Evolutionary conservation across 306 rosid species (phyloP), one percentile per base, ranked within the genome.

Genomic region (Rubus idaeus): DNA sequence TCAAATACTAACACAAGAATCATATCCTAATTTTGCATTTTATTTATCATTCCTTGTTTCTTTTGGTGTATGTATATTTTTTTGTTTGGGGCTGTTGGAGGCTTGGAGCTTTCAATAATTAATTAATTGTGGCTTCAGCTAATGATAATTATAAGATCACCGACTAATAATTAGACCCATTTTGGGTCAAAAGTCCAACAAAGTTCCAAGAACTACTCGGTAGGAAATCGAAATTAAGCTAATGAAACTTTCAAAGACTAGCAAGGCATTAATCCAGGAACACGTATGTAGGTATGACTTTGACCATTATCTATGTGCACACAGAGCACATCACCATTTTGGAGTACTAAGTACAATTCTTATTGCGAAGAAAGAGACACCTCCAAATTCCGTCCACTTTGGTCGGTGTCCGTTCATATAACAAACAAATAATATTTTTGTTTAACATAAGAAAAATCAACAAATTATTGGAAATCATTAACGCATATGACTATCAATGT

Each of bases 181-280:
- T 68, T 55, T 57, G 53, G 57, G 83, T 79, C 77, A 74, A 51
- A 58, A 50, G 85, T 86, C 79, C 85, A 78, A 82, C 77, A 40
- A 73, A 81, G 53, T 76, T 77, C 76, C 77, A 55, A 56, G 41
- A 63, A 23, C 1, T 23, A 30, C 17, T 56, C 58, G 64, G 71
- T 70, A 21, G 69, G 65, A 55, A 35, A 9, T 23, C 26, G 26
- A 23, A 23, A 23, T 23, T 23, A 57, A 18, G 52, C 20, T 5
- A 56, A 42, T 42, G 13, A 23, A 70, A 44, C 13, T 8, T 56
- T 77, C 45, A 20, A 5, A 12, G 65, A 50, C 75, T 52, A 8
- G 61, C 30, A 0, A 3, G 26, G 26, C 30, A 20, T 5, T 7
- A 7, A 53, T 53, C 26, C 13, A 20, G n/a, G 51, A 41, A 73